phyloP scores from a whole-genome alignment of 1,284 basidiomycete species.

The Apiotrichum mycotoxinovorans region DNA sequence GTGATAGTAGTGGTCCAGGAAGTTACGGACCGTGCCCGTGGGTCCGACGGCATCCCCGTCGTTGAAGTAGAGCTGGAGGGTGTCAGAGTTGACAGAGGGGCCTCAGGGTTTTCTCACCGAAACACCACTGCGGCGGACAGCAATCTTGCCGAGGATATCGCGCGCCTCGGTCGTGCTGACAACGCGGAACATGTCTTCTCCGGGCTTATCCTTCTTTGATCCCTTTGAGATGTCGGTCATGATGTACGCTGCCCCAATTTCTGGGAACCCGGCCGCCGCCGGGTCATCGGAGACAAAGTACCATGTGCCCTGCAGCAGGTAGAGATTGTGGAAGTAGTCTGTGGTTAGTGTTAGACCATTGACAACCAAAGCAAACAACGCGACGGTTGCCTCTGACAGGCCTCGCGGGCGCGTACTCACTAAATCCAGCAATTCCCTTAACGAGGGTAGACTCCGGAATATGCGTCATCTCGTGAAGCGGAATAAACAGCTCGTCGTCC shows the following conservation, averaged over 20 bases:
- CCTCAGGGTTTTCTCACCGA: slow-evolving; percentile 14
- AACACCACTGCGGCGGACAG: slow-evolving; percentile 23
- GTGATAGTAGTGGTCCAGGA: slow-evolving; percentile 35
- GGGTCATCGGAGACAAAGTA: slow-evolving; percentile 36
- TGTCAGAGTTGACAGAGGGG: neutral
- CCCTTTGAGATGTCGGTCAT: slow-evolving; percentile 6
- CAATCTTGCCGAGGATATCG: slow-evolving; percentile 19
- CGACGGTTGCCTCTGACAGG: no score
- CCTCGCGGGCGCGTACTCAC: no score
- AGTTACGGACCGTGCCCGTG: slow-evolving; percentile 13
- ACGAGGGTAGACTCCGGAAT: slow-evolving; percentile 20
- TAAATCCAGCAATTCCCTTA: slow-evolving; percentile 29
- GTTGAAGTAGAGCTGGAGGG: slow-evolving; percentile 18
- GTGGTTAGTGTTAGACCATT: neutral
- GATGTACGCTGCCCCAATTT: slow-evolving; percentile 7
- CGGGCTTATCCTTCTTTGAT: neutral
- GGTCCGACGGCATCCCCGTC: slow-evolving; percentile 9
- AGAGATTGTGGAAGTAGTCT: slow-evolving; percentile 59
- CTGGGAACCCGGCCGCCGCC: slow-evolving; percentile 24
- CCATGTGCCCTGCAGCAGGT: slow-evolving; percentile 35
- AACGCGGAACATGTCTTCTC: neutral
- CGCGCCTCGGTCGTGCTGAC: slow-evolving; percentile 1
- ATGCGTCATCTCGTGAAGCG: neutral
- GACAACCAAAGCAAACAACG: neutral
- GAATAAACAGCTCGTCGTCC: neutral